These are phyloP conservation scores for Kodamaea fungicola DNA, from an alignment of 1,139 yeast species.

Conservation along the genomic window DNA sequence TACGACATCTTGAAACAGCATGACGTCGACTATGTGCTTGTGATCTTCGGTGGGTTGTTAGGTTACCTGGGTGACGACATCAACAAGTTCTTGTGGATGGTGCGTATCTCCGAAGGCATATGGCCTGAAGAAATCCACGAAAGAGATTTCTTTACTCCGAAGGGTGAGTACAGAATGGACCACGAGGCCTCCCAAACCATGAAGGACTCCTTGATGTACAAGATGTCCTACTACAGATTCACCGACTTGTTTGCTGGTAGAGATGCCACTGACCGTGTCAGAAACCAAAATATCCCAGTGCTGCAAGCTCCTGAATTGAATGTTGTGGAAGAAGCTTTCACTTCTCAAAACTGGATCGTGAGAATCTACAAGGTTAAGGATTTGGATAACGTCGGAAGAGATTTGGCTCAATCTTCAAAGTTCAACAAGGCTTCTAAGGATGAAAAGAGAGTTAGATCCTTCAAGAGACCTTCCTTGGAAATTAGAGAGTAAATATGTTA, in stretches of 20 bases:
- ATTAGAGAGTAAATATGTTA: slow-evolving; percentile 30
- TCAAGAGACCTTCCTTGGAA: slow-evolving; percentile 54
- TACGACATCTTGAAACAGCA: slow-evolving; percentile 85
- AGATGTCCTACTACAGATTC: slow-evolving; percentile 89
- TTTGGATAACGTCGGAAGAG: slow-evolving; percentile 83
- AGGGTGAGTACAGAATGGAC: slow-evolving; percentile 89
- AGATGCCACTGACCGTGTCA: slow-evolving; percentile 80
- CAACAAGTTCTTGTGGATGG: slow-evolving; percentile 98
- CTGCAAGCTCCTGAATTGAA: slow-evolving; percentile 59
- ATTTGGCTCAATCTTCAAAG: slow-evolving; percentile 46
- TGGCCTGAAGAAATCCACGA: slow-evolving; percentile 98
- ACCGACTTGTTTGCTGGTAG: slow-evolving; percentile 67
- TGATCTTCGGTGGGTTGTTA: slow-evolving; percentile 89
- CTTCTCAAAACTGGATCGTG: slow-evolving; percentile 95
- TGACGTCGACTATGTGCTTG: slow-evolving; percentile 92
- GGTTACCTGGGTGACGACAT: slow-evolving; percentile 97
- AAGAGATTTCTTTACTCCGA: slow-evolving; percentile 74
- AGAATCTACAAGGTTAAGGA: slow-evolving; percentile 93
- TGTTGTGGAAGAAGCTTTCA: slow-evolving; percentile 89
- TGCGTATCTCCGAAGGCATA: slow-evolving; percentile 95
- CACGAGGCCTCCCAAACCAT: slow-evolving; percentile 75
- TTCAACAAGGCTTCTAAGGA: slow-evolving; percentile 36
- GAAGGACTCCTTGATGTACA: slow-evolving; percentile 90
- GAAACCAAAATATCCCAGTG: slow-evolving; percentile 71
- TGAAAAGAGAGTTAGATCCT: slow-evolving; percentile 38